Conservation (phyloP, 345 rosid species). For the Salix suchowensis region DNA sequence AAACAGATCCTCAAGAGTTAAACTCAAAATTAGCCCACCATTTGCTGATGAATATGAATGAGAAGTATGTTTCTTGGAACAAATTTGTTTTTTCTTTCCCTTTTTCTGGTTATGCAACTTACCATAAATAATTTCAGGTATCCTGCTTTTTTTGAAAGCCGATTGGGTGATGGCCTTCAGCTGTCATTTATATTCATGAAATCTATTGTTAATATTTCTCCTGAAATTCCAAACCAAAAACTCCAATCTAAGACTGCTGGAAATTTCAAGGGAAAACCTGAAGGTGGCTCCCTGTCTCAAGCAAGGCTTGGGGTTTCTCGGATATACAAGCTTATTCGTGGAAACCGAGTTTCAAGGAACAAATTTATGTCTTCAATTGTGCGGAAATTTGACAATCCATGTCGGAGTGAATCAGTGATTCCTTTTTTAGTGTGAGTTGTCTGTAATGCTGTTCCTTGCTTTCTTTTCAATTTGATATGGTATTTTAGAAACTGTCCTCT, state of each 20-base stretch:
- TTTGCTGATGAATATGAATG: slow-evolving; percentile 98
- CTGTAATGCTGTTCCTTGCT: slow-evolving; percentile 7
- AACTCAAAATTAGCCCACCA: slow-evolving; percentile 98
- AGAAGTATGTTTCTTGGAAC: slow-evolving; percentile 56
- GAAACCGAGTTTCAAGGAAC: slow-evolving; percentile 82
- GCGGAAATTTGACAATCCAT: slow-evolving; percentile 90
- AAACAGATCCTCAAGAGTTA: slow-evolving; percentile 88
- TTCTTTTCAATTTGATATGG: neutral
- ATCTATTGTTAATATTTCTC: slow-evolving; percentile 39
- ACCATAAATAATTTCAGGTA: slow-evolving; percentile 54
- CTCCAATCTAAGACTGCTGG: slow-evolving; percentile 49
- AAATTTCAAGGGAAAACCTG: slow-evolving; percentile 58
- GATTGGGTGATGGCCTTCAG: slow-evolving; percentile 97
- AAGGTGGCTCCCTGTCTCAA: slow-evolving; percentile 62
- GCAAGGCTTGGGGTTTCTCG: slow-evolving; percentile 95
- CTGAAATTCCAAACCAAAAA: slow-evolving; percentile 39
- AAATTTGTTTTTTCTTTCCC: neutral
- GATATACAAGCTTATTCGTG: slow-evolving; percentile 95
- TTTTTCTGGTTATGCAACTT: slow-evolving; percentile 15
- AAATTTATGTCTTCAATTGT: slow-evolving; percentile 95
- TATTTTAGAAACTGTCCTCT: slow-evolving; percentile 2
- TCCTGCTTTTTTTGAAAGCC: slow-evolving; percentile 96
- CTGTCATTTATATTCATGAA: slow-evolving; percentile 81
- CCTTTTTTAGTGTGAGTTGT: slow-evolving; percentile 80
- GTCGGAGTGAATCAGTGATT: slow-evolving; percentile 56